Conservation (phyloP, 495 filamentous ascomycete species). For the Astrocystis sublimbata region DNA sequence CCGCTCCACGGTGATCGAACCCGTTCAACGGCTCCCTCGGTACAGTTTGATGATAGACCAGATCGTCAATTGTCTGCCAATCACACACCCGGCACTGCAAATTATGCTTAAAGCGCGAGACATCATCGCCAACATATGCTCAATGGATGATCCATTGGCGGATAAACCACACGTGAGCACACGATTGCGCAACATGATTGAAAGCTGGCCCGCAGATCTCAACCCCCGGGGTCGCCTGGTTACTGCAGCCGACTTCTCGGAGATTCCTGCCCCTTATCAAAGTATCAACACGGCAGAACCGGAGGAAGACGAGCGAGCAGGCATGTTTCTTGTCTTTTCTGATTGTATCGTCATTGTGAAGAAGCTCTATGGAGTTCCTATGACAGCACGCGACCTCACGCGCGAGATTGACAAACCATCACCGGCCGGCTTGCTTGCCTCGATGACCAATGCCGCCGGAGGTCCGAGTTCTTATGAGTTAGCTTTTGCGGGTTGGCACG, state of each 20-base stretch:
- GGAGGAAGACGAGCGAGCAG: slow-evolving; percentile 45
- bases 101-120: slow-evolving; percentile 81
- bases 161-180: slow-evolving; percentile 70
- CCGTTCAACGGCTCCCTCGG: slow-evolving; percentile 89
- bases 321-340: slow-evolving; percentile 81
- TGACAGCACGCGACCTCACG: slow-evolving; percentile 75
- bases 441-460: slow-evolving; percentile 56
- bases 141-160: slow-evolving; percentile 68
- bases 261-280: slow-evolving; percentile 72
- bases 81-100: slow-evolving; percentile 78
- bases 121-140: slow-evolving; percentile 92
- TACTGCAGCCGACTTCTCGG: slow-evolving; percentile 77
- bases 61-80: slow-evolving; percentile 79
- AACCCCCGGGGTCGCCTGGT: slow-evolving; percentile 79
- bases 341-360: slow-evolving; percentile 76
- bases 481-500: slow-evolving; percentile 69
- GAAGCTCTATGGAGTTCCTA: slow-evolving; percentile 58
- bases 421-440: slow-evolving; percentile 55
- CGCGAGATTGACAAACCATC: slow-evolving; percentile 80
- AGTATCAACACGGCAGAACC: slow-evolving; percentile 32
- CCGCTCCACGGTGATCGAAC: slow-evolving; percentile 92
- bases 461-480: slow-evolving; percentile 61
- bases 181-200: slow-evolving; percentile 71
- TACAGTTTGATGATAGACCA: slow-evolving; percentile 97
- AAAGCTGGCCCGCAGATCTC: slow-evolving; percentile 75